A percentile compares a stretch with the other conserved stretches of the same genome.
Evolutionary conservation across 805 yeast genomes (phyloP).

Genomic region (Yarrowia keelungensis): DNA sequence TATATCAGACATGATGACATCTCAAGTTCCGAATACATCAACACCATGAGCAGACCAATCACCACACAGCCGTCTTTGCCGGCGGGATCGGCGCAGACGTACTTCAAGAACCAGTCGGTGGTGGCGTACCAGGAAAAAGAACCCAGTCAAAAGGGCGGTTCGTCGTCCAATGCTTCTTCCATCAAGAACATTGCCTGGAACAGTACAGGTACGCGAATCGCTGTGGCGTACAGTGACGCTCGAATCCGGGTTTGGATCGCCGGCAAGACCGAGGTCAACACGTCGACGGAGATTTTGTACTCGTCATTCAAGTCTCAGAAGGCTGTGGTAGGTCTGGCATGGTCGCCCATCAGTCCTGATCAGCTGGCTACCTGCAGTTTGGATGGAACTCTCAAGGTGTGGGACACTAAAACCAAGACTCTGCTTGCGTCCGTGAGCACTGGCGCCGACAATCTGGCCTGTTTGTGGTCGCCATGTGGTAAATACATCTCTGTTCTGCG

Average conservation of each 20-base stretch:
- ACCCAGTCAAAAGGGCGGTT: not conserved
- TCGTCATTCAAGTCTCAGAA: conserved; percentile 51
- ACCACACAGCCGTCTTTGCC: conserved; percentile 13
- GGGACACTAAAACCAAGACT: conserved; percentile 55
- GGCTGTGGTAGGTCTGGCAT: conserved; percentile 54
- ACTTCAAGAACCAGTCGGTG: conserved; percentile 23
- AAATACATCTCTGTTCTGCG: conserved; percentile 52
- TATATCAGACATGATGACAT: not conserved
- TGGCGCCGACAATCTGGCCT: conserved; percentile 42
- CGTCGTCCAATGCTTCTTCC: not conserved
- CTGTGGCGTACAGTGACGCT: conserved; percentile 47
- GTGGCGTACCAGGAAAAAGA: conserved; percentile 36
- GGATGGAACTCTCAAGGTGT: conserved; percentile 56
- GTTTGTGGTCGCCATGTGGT: conserved; percentile 58
- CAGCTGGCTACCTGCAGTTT: conserved; percentile 59
- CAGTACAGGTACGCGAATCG: conserved; percentile 47
- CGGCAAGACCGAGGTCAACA: conserved; percentile 50
- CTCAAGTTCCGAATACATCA: not conserved
- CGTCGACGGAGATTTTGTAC: conserved; percentile 48
- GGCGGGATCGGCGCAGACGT: not conserved
- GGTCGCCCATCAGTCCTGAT: conserved; percentile 59
- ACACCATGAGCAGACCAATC: conserved; percentile 27
- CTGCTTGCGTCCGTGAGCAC: conserved; percentile 50
- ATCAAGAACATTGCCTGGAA: conserved; percentile 47
- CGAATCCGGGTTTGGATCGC: conserved; percentile 50